Evolutionary conservation across 306 rosid species (phyloP), one percentile per base, ranked within the genome.

Genomic region (Glycine soja): DNA sequence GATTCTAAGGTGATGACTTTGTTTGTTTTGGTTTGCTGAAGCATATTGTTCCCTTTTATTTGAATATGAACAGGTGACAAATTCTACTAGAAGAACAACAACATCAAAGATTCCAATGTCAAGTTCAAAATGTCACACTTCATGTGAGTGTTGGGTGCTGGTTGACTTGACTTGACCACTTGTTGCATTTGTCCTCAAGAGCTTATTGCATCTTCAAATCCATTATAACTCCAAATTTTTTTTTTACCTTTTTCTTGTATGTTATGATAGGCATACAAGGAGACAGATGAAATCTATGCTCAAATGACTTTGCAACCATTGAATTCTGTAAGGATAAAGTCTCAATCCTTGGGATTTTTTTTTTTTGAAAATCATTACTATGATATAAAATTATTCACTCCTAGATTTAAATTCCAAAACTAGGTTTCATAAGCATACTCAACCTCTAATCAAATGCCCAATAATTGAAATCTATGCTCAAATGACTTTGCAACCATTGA

Each of bases 261-360:
- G 19, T 73, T 80, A 58, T 80, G 14, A 86, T 75, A 96, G 99
- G 97, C 99, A 30, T 97, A 96, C 82, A 96, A 89, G 82, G 99
- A 96, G 8, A 89, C 98, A 3, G 99, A 96, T 45, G 99, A 96
- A 86, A 93, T 96, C 85, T 96, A 89, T 75, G 96, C 99, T 48
- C 99, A 96, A 82, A 96, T 96, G 97, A 86, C 92, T 79, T 98
- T 96, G 48, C 97, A 92, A 84, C 98, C 99, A 36, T 82, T 96
- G 85, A 92, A 74, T 78, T 92, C 98, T 38, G 99, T 96, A 88
- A 93, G 99, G 62, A 81, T 67, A n/a, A 64, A 74, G 73, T 40
- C 67, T 81, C 8, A 48, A 74, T 62, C 54, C 3, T 59, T n/a
- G n/a, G n/a, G n/a, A n/a, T n/a, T n/a, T n/a, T n/a, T n/a, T n/a